Evolutionary conservation across 805 yeast genomes (phyloP), one percentile per base, ranked within the genome.

Genomic region (Teunomyces stri): DNA sequence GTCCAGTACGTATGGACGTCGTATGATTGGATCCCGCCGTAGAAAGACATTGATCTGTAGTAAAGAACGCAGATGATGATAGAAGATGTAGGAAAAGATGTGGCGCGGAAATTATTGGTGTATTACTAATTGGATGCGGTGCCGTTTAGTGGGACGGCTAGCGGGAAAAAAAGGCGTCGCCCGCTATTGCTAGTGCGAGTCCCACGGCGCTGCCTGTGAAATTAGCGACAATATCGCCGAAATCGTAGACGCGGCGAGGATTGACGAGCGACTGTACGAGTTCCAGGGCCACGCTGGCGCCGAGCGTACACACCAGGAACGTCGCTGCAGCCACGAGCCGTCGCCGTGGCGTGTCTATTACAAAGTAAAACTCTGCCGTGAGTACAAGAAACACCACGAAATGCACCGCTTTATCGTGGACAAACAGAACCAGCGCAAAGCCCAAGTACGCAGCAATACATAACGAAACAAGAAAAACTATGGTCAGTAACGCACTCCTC

Each of bases 1-100:
- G 68, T 62, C 72, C 74, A 79, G 59, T 80, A 81, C 1, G 82
- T 74, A 60, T 81, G 85, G 54, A 81, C 68, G 58, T 81, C 85
- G 60, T 75, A 81, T 12, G 81, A 73, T 7, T 22, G 21, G 36
- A 53, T 50, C 9, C 47, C 47, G n/a, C 56, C 56, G 51, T 50
- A 50, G 31, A 52, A 50, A 33, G 47, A 42, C 49, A 47, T 47
- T n/a, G 29, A 22, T 7, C 11, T 7, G 27, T 22, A 22, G 9
- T 7, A 2, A 22, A 4, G 6, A 7, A 22, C 3, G 5, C 5
- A 37, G 18, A n/a, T 12, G 18, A 22, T 12, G 9, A 22, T 13
- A 7, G 25, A 22, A 6, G 16, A 27, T 5, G 21, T 15, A 13
- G 34, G 10, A 7, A 13, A 22, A 6, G 16, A 27, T 5, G 21